phyloP scores from a whole-genome alignment of 2,329 filamentous ascomycete genomes.

The Penicillium sp. region DNA sequence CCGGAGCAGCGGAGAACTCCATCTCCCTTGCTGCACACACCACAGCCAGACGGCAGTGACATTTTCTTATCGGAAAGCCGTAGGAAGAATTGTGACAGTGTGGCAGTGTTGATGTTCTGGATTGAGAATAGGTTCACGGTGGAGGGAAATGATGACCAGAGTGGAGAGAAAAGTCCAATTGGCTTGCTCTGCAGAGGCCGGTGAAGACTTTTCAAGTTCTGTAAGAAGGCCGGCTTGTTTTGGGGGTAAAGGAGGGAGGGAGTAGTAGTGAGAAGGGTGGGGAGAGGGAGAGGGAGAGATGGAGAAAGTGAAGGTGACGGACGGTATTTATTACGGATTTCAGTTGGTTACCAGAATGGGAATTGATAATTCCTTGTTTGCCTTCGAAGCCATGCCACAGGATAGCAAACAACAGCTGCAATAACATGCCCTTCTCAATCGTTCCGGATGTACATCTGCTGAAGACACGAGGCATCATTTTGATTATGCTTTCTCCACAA shows the following conservation, averaged over 20 bases:
- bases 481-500: neutral
- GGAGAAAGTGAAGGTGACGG: neutral
- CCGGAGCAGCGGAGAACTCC: slow-evolving; percentile 32
- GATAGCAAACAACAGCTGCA: neutral
- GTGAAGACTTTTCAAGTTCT: neutral
- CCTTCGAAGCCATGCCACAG: neutral
- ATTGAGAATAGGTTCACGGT: neutral
- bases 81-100: neutral
- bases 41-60: slow-evolving; percentile 18
- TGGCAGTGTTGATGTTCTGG: neutral
- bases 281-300: neutral
- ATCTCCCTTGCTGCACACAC: slow-evolving; percentile 24
- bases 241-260: neutral
- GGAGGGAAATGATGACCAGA: neutral
- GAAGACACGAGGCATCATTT: neutral
- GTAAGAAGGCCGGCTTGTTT: neutral
- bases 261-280: neutral
- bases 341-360: neutral
- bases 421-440: neutral
- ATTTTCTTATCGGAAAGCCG: neutral
- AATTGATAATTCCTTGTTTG: neutral
- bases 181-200: neutral
- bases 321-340: neutral
- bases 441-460: neutral
- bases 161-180: neutral